phyloP scores from a whole-genome alignment of 352 stramenopile species.

The Poterioochromonas sp. region DNA sequence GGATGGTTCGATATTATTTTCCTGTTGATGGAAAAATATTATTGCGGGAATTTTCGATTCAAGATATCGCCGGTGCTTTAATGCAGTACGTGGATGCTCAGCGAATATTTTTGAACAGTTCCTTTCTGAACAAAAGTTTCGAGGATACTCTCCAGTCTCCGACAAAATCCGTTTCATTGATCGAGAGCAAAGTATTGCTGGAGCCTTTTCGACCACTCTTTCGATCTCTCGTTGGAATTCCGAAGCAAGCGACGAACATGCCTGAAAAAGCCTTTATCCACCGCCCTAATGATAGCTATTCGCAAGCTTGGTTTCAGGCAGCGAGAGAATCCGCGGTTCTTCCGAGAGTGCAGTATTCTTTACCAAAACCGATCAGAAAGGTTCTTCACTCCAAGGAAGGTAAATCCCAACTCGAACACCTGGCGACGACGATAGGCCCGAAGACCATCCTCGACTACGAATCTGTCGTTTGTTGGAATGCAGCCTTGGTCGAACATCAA shows the following conservation, averaged over 20 bases:
- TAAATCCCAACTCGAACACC: not conserved
- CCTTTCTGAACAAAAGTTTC: no score
- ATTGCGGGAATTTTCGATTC: not conserved
- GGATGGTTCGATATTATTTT: not conserved
- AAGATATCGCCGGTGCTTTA: not conserved
- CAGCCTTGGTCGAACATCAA: not conserved
- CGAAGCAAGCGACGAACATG: not conserved
- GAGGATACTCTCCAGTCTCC: not conserved
- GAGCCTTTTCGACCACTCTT: not conserved
- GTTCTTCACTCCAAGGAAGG: not conserved
- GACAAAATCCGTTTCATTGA: not conserved
- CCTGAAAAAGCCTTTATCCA: not conserved
- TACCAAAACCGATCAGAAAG: not conserved
- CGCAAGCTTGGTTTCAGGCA: not conserved
- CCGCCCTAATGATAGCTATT: not conserved
- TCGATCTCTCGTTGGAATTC: not conserved
- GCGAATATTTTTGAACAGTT: no score
- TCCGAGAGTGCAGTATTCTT: not conserved
- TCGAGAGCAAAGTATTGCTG: not conserved
- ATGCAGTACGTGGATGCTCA: not conserved
- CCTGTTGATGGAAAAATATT: not conserved
- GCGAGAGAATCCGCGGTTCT: not conserved
- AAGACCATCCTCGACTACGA: not conserved
- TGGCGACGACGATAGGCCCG: not conserved
- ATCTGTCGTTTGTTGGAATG: not conserved